Evolutionary conservation across 164 flowering plant genomes (phyloP).

Genomic region (Tetracentron sinense): DNA sequence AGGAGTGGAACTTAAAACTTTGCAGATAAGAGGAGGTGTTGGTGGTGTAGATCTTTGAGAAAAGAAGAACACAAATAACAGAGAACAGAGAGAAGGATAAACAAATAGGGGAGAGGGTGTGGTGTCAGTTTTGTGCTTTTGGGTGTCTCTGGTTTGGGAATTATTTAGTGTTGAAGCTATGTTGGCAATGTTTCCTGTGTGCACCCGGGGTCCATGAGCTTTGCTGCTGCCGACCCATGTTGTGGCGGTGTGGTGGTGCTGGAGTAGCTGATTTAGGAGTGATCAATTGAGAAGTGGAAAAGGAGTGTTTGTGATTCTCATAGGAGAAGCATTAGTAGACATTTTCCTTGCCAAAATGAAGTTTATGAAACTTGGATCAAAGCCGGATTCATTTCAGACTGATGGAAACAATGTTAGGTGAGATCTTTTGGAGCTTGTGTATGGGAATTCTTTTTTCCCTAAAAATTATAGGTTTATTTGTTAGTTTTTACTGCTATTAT

Average conservation of each 20-base stretch:
- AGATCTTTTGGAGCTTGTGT: constrained; percentile 5
- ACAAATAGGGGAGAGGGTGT: background rate
- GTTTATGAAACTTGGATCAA: constrained; percentile 65
- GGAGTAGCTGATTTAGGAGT: background rate
- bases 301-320: background rate
- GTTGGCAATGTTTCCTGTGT: background rate
- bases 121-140: constrained; percentile 8
- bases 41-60: constrained; percentile 2
- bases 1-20: constrained; percentile 7
- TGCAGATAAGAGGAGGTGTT: background rate
- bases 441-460: too few species aligned
- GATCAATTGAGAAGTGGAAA: background rate
- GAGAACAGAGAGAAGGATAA: background rate
- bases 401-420: constrained; percentile 33
- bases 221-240: background rate
- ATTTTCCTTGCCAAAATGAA: constrained; percentile 34
- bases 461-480: background rate
- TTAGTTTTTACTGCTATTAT: background rate
- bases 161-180: constrained; percentile 13
- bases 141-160: constrained; percentile 11
- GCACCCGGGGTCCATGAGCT: background rate
- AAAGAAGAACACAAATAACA: background rate
- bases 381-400: constrained; percentile 34
- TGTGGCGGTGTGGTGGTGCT: too few species aligned
- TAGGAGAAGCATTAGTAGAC: constrained; percentile 8